Percentiles rank a stretch among this genome's conserved stretches.
Evolutionary conservation across 345 rosid genomes (phyloP).

Genomic region (Populus davidiana): DNA sequence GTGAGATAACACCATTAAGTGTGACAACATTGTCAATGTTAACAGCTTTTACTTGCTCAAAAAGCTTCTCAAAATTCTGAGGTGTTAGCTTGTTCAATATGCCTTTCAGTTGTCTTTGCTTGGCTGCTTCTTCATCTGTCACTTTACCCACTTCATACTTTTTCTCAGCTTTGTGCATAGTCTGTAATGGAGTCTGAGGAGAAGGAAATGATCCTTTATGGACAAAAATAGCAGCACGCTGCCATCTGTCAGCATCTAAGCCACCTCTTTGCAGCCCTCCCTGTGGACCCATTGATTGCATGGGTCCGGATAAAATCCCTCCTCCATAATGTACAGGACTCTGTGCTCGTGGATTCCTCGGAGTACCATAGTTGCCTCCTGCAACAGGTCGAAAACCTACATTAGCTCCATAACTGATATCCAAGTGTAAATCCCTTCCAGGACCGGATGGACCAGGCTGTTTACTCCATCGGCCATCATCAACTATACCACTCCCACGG

Average conservation of each 20-base stretch:
- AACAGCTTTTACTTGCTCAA: conserved; percentile 86
- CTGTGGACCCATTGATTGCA: conserved; percentile 61
- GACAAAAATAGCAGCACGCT: conserved; percentile 56
- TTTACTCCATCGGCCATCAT: conserved; percentile 74
- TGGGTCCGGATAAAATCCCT: conserved; percentile 68
- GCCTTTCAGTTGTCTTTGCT: conserved; percentile 83
- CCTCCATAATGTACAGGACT: conserved; percentile 40
- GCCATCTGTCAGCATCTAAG: conserved; percentile 86
- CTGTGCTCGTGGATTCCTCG: conserved; percentile 66
- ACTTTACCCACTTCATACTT: conserved; percentile 85
- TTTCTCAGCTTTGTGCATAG: conserved; percentile 91
- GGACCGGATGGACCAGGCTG: conserved; percentile 39
- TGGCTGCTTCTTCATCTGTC: conserved; percentile 71
- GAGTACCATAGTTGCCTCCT: conserved; percentile 72
- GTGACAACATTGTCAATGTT: conserved; percentile 75
- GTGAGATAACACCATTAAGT: conserved; percentile 76
- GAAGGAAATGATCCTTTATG: conserved; percentile 82
- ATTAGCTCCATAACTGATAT: conserved; percentile 45
- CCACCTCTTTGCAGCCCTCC: conserved; percentile 60
- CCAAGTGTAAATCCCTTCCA: conserved; percentile 55
- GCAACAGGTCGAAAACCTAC: conserved; percentile 61
- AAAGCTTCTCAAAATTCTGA: conserved; percentile 86
- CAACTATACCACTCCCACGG: conserved; percentile 54
- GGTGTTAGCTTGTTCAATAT: conserved; percentile 96
- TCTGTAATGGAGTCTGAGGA: conserved; percentile 73